These are phyloP conservation scores for Plasmodium adleri DNA, from an alignment of 169 alveolate species.

Conservation along the genomic window DNA sequence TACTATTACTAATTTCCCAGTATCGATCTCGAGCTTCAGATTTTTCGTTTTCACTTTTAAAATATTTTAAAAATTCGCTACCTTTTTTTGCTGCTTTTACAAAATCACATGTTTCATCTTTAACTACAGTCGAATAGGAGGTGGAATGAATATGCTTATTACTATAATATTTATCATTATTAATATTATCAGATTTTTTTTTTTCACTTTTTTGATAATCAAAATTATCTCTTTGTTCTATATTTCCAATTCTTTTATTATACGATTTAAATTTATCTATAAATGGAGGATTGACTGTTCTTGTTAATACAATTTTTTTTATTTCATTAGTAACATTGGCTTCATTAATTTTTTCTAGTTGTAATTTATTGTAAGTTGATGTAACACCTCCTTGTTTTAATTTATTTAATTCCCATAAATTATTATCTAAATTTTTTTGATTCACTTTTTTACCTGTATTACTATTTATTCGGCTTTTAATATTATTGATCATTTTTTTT, in stretches of 20 bases:
- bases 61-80: slow-evolving; percentile 90
- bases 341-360: slow-evolving; percentile 84
- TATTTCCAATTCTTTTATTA: slow-evolving; percentile 39
- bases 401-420: slow-evolving; percentile 97
- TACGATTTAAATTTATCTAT: slow-evolving; percentile 88
- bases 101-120: slow-evolving; percentile 98
- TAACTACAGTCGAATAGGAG: slow-evolving; percentile 90
- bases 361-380: slow-evolving; percentile 82
- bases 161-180: slow-evolving; percentile 45
- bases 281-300: slow-evolving; percentile 94
- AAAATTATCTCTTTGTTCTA: neutral
- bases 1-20: slow-evolving; percentile 95
- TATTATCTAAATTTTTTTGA: slow-evolving; percentile 94
- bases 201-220: slow-evolving; percentile 31
- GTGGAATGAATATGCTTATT: slow-evolving; percentile 83
- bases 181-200: slow-evolving; percentile 87
- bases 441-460: slow-evolving; percentile 74
- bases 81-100: slow-evolving; percentile 98
- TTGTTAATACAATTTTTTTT: slow-evolving; percentile 93
- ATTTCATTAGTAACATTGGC: slow-evolving; percentile 92
- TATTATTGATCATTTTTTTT: slow-evolving; percentile 60
- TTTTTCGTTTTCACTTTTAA: slow-evolving; percentile 94
- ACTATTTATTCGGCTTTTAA: slow-evolving; percentile 57
- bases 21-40: slow-evolving; percentile 93
- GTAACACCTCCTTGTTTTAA: slow-evolving; percentile 95